Evolutionary conservation across 2,329 filamentous ascomycete species (phyloP).

Genomic region (Ambrosiella beaveri): DNA sequence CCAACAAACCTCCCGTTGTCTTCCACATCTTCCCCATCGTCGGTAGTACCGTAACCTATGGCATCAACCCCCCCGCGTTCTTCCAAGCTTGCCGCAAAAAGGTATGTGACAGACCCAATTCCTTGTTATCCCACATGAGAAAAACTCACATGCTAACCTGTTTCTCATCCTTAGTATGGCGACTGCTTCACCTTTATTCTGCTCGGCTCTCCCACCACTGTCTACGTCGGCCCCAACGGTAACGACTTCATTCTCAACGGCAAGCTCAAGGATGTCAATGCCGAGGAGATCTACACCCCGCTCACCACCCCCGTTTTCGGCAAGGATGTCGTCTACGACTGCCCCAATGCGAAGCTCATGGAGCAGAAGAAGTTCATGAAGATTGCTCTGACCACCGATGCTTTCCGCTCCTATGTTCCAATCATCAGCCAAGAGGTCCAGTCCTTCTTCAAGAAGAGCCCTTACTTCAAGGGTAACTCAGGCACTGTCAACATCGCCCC

Average conservation of each 20-base stretch:
- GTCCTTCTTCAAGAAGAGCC: conserved; percentile 51
- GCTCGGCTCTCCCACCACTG: conserved; percentile 76
- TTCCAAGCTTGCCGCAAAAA: conserved; percentile 61
- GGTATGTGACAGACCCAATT: conserved; percentile 29
- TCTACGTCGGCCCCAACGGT: conserved; percentile 62
- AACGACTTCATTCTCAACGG: conserved; percentile 88
- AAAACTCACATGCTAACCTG: background rate
- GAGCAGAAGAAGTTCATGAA: conserved; percentile 95
- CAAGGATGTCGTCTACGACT: conserved; percentile 76
- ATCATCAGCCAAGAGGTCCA: conserved; percentile 62
- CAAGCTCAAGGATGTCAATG: conserved; percentile 76
- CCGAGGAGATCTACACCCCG: conserved; percentile 76
- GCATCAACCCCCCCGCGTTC: conserved; percentile 84
- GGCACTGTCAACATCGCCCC: conserved; percentile 57
- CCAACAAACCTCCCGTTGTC: conserved; percentile 63
- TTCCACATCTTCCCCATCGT: conserved; percentile 72
- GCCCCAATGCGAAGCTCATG: conserved; percentile 82
- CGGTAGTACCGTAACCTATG: conserved; percentile 83
- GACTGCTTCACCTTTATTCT: conserved; percentile 82
- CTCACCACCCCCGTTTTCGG: conserved; percentile 61
- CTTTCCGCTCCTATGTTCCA: conserved; percentile 57
- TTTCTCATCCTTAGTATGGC: conserved; percentile 44
- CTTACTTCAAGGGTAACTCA: conserved; percentile 48
- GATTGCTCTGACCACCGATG: conserved; percentile 57
- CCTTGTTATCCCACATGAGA: background rate